Evolutionary conservation across 73 alveolate species (phyloP).

Genomic region (Paramecium caudatum): DNA sequence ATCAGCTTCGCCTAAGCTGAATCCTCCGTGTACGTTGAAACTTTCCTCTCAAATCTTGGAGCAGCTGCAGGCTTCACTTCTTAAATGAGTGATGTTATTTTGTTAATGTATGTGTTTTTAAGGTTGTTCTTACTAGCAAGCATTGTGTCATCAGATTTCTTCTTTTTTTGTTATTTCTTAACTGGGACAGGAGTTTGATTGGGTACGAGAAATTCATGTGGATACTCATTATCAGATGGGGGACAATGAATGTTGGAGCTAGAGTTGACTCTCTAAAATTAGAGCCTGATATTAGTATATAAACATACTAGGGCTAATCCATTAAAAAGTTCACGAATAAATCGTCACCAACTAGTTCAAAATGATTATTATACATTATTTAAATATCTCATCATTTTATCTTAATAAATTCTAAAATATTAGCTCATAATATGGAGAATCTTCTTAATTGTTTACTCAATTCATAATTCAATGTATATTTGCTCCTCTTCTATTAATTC

Average conservation of each 20-base stretch:
- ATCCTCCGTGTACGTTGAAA: conserved; percentile 11
- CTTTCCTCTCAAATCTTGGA: not conserved
- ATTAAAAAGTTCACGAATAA: not conserved
- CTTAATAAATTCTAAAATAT: not conserved
- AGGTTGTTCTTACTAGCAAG: conserved; percentile 33
- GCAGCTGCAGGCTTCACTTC: conserved; percentile 7
- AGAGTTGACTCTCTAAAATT: not conserved
- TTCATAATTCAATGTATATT: conserved; percentile 23
- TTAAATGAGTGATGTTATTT: conserved; percentile 68
- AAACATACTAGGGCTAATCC: conserved; percentile 14
- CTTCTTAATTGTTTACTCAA: too few relatives aligned
- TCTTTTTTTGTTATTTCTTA: not conserved
- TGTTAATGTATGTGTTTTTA: conserved; percentile 71
- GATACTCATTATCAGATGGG: conserved; percentile 9
- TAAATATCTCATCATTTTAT: conserved; percentile 27
- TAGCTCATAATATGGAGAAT: not conserved
- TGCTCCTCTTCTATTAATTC: not conserved
- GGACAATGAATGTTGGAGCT: not conserved
- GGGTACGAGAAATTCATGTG: not conserved
- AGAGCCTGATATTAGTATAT: not conserved
- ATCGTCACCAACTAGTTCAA: conserved; percentile 10
- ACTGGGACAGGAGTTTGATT: not conserved
- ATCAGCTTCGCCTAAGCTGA: conserved; percentile 25
- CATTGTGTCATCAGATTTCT: conserved; percentile 7
- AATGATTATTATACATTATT: conserved; percentile 32